These are phyloP conservation scores for Neonectria punicea DNA, from an alignment of 2,329 filamentous ascomycete genomes.

Conservation along the genomic window DNA sequence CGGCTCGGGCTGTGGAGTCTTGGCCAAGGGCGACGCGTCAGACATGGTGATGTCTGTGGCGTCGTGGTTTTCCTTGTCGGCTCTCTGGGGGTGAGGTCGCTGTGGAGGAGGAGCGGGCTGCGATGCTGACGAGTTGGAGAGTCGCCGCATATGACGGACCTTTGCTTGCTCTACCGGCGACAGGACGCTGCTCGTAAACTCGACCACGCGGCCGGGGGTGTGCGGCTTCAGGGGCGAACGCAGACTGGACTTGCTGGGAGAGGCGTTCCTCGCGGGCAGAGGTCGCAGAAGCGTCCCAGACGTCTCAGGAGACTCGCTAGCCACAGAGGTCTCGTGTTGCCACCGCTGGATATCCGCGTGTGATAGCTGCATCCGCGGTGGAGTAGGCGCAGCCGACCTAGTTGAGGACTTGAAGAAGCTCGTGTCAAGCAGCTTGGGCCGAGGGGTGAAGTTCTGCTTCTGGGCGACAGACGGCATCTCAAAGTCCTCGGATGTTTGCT, in stretches of 20 bases:
- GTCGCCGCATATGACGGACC: conserved; percentile 45
- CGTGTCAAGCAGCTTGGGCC: conserved; percentile 46
- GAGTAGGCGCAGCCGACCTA: conserved; percentile 45
- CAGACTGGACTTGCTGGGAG: conserved; percentile 66
- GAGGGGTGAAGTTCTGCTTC: conserved; percentile 62
- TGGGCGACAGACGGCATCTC: conserved; percentile 53
- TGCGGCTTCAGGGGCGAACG: conserved; percentile 67
- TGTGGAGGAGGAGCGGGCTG: conserved; percentile 28
- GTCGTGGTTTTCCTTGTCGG: conserved; percentile 49
- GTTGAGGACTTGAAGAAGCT: conserved; percentile 53
- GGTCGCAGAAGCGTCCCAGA: conserved; percentile 57
- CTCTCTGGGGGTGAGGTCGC: conserved; percentile 27
- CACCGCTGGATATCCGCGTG: conserved; percentile 55
- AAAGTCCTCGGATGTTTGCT: conserved; percentile 45
- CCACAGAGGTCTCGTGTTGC: conserved; percentile 53
- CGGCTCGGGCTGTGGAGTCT: conserved; percentile 28
- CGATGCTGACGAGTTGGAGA: conserved; percentile 40
- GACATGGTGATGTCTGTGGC: conserved; percentile 41
- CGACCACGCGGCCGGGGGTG: conserved; percentile 67
- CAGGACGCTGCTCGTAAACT: conserved; percentile 64
- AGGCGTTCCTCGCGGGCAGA: conserved; percentile 61
- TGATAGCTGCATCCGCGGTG: conserved; percentile 55
- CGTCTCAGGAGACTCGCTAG: conserved; percentile 52
- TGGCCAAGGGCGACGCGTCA: conserved; percentile 41
- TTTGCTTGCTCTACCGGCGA: conserved; percentile 57